These are phyloP conservation scores for Lyophyllum atratum DNA, from an alignment of 768 basidiomycete species.

Conservation along the genomic window DNA sequence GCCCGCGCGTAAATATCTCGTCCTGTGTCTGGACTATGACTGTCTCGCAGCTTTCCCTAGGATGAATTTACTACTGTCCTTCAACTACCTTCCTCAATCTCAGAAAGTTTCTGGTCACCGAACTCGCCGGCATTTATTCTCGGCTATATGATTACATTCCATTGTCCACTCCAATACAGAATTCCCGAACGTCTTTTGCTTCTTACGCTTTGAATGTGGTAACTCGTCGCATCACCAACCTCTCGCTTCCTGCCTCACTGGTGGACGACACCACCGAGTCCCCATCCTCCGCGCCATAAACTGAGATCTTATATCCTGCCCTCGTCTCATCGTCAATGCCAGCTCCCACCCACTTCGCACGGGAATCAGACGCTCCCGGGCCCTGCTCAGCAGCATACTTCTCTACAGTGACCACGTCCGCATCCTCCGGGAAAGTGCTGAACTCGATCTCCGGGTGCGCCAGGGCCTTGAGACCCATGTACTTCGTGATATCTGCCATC, in stretches of 20 bases:
- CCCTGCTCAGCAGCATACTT: neutral
- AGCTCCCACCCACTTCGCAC: neutral
- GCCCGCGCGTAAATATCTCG: too few relatives aligned
- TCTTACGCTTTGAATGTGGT: neutral
- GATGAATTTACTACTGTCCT: too few relatives aligned
- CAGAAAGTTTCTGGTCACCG: too few relatives aligned
- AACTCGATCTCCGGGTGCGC: slow-evolving; percentile 43
- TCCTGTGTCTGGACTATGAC: too few relatives aligned
- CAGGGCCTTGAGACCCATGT: slow-evolving; percentile 34
- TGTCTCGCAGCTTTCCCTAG: too few relatives aligned
- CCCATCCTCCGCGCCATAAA: neutral
- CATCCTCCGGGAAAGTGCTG: slow-evolving; percentile 22
- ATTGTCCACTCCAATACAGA: too few relatives aligned
- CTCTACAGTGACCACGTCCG: slow-evolving; percentile 5
- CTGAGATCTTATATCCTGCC: slow-evolving; percentile 2
- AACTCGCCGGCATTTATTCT: too few relatives aligned
- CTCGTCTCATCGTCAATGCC: neutral
- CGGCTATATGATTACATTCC: too few relatives aligned
- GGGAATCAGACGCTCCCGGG: neutral
- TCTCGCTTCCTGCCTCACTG: neutral
- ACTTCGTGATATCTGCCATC: slow-evolving; percentile 27
- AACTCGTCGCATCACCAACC: neutral
- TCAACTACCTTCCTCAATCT: too few relatives aligned
- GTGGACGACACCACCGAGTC: neutral
- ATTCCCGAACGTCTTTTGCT: too few relatives aligned